Base-by-base conservation (phyloP, 495 filamentous ascomycete species). In the Tuber melanosporum region DNA sequence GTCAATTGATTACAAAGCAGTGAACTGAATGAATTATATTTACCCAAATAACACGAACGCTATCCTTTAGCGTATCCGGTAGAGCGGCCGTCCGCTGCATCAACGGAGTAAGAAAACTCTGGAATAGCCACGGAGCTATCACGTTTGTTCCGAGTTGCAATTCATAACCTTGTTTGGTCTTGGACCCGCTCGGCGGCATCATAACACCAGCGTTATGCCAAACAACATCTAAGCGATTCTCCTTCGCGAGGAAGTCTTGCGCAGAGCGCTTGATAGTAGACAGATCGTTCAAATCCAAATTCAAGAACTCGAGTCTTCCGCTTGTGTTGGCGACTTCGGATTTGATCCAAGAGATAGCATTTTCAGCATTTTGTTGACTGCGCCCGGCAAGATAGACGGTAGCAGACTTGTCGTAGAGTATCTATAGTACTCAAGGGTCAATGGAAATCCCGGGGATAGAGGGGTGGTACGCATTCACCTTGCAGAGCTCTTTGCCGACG, bases 181-280 rank as follows among this genome's bases (percentile, higher is more conserved):
- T 62, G 14, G 76, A 82, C 14, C 83, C 85, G 2, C 14, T 22
- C 0, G 84, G 83, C 0, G 85, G 83, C 10, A 82, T 71, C 39
- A 83, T 82, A 39, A 90, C 82, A 10, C 88, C 89, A 0, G 89
- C 88, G 76, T 90, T 89, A 77, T 89, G 89, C 78, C 84, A 89
- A 0, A 90, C 83, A 14, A 89, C 86, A 74, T 90, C 86, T 0
- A 90, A 84, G 19, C 85, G 78, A 5, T 76, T 77, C 80, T 89
- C 87, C 47, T 83, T 74, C 0, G 75, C 71, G 8, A 82, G 78
- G 78, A 89, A 87, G 7, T 77, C 74, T 10, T 86, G 42, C 7
- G 85, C 88, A 0, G 87, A 83, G 0, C 84, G 45, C 75, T 87
- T 87, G 77, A 91, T 87, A 15, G 85, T 87, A 8, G 80, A 79